phyloP scores from a whole-genome alignment of 2,329 filamentous ascomycete genomes.

The Paracoccidioides lutzii region DNA sequence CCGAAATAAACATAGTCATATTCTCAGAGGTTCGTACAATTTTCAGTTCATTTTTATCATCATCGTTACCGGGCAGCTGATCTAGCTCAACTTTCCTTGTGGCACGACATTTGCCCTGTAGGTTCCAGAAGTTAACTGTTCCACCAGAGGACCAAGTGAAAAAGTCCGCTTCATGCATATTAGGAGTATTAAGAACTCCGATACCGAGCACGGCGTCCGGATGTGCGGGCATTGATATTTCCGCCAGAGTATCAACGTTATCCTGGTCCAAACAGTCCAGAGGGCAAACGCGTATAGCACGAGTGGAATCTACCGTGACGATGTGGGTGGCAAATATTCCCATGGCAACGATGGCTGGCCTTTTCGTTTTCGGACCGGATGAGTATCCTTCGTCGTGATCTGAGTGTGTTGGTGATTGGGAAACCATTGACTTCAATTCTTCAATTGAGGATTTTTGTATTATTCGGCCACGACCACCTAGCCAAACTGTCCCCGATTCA shows the following conservation, averaged over 20 bases:
- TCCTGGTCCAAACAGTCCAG: conserved; percentile 33
- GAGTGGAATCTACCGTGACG: conserved; percentile 62
- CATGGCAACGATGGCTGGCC: conserved; percentile 48
- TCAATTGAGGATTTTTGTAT: conserved; percentile 36
- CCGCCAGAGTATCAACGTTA: conserved; percentile 18
- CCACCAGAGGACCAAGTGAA: conserved; percentile 82
- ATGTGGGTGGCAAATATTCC: conserved; percentile 55
- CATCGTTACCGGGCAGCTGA: conserved; percentile 35
- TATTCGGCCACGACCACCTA: conserved; percentile 55
- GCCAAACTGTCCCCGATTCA: conserved; percentile 46
- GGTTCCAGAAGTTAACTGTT: conserved; percentile 68
- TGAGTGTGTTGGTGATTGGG: conserved; percentile 10
- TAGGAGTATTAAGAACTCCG: conserved; percentile 47
- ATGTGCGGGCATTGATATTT: conserved; percentile 41
- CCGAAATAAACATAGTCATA: conserved; percentile 59
- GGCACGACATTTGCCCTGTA: conserved; percentile 54
- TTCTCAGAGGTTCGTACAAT: conserved; percentile 46
- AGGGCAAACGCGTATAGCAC: conserved; percentile 51
- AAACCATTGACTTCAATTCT: conserved; percentile 22
- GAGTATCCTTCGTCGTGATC: conserved; percentile 14
- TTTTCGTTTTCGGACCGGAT: conserved; percentile 18
- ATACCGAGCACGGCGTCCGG: conserved; percentile 56
- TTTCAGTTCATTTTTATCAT: conserved; percentile 45
- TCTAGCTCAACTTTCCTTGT: conserved; percentile 59
- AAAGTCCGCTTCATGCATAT: conserved; percentile 55